Conservation (phyloP, 176 grass and related monocot genomes). For the Hyparrhenia diplandra region DNA sequence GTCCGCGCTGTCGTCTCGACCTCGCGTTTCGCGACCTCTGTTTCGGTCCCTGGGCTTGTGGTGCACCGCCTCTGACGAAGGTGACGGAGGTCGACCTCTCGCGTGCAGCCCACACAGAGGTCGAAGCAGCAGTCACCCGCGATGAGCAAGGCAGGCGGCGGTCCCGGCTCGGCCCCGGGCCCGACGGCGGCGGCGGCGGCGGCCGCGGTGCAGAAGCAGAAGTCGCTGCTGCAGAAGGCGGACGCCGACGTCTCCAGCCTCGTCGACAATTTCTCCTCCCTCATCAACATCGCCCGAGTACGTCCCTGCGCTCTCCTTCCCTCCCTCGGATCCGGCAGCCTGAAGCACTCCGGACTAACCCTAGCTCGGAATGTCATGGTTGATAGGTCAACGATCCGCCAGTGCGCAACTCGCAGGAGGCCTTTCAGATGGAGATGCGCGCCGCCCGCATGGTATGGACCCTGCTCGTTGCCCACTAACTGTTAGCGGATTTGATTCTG, state of each 20-base stretch:
- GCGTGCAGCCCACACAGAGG: not conserved
- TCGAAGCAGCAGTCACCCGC: not conserved
- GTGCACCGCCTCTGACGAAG: too few relatives aligned
- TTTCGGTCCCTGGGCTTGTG: too few relatives aligned
- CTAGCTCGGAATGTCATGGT: not conserved
- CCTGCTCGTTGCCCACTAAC: not conserved
- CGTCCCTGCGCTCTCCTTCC: not conserved
- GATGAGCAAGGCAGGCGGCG: slow-evolving; percentile 38
- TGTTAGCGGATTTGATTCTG: not conserved
- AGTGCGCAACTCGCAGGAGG: slow-evolving; percentile 81
- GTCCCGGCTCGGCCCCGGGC: slow-evolving; percentile 35
- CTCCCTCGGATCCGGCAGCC: not conserved
- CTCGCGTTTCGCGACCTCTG: too few relatives aligned
- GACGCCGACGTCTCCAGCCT: slow-evolving; percentile 65
- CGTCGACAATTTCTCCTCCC: slow-evolving; percentile 70
- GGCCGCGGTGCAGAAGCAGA: slow-evolving; percentile 77
- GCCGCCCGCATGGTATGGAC: slow-evolving; percentile 38
- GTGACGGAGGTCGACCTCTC: too few relatives aligned
- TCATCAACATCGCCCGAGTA: slow-evolving; percentile 76
- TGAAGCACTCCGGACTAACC: not conserved
- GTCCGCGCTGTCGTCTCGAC: too few relatives aligned
- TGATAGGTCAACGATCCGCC: slow-evolving; percentile 90
- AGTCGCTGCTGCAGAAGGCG: slow-evolving; percentile 62
- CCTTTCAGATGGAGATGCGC: slow-evolving; percentile 74
- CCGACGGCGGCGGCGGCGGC: slow-evolving; percentile 62